These are phyloP conservation scores for Paecilomyces sp. DNA, from an alignment of 2,329 filamentous ascomycete genomes.

Conservation along the genomic window DNA sequence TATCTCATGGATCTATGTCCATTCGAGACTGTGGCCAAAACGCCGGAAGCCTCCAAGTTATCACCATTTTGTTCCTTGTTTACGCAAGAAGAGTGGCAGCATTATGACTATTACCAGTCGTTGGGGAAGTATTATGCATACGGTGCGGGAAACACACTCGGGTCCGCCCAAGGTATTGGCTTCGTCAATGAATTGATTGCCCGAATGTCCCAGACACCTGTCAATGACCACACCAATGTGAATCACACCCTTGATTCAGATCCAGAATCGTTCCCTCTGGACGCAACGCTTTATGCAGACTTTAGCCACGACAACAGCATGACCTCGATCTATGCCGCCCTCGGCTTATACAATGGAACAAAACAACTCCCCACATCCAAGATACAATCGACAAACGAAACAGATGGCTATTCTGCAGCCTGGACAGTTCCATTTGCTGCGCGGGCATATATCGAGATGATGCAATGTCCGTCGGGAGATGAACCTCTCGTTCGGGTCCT, in stretches of 20 bases:
- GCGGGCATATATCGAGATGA: conserved; percentile 81
- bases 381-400: conserved; percentile 42
- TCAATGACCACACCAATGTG: conserved; percentile 65
- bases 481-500: conserved; percentile 72
- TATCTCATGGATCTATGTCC: conserved; percentile 84
- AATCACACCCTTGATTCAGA: conserved; percentile 69
- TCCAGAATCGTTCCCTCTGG: conserved; percentile 65
- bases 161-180: conserved; percentile 77
- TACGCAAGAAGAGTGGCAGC: conserved; percentile 62
- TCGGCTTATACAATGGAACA: conserved; percentile 70
- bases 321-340: conserved; percentile 64
- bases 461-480: conserved; percentile 52
- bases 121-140: conserved; percentile 82
- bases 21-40: conserved; percentile 65
- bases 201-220: conserved; percentile 61
- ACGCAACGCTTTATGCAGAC: conserved; percentile 67
- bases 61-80: conserved; percentile 75
- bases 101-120: conserved; percentile 74
- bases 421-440: conserved; percentile 79
- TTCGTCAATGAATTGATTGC: conserved; percentile 84
- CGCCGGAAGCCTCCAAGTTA: conserved; percentile 42
- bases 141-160: conserved; percentile 68
- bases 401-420: conserved; percentile 64
- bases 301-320: conserved; percentile 92
- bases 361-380: conserved; percentile 45